Base-by-base conservation (phyloP, 352 stramenopile genomes). In the Pilasporangium apinafurcum region DNA sequence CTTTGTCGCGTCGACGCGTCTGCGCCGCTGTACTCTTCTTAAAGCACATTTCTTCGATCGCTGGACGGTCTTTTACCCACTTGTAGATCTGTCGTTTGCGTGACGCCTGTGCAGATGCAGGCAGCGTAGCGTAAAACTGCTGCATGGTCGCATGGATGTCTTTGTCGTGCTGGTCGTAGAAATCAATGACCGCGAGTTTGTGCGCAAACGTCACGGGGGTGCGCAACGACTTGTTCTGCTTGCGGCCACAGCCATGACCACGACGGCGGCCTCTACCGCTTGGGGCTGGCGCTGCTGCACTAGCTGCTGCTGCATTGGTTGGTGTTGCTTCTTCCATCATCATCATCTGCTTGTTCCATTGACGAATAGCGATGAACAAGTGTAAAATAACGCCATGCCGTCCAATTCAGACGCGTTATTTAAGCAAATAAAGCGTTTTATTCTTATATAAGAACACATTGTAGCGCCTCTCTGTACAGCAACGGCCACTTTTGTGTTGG, bases 71-170 rank as follows among this genome's bases (percentile, higher is more conserved):
- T n/a, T 68, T 68, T 53, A 63, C 57, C 62, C 62, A 72, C 34
- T 64, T 60, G 53, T 72, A 72, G 51, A 72, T 65, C 48, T 68
- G 59, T n/a, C 62, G 62, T 51, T 72, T 72, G 50, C 62, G 57
- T 26, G 62, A 72, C n/a, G 53, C 41, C 29, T 50, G 34, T 18
- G 43, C 37, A 20, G 25, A 36, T 17, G 57, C 36, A 20, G 26
- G 26, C 9, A 65, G 31, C 5, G 67, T 40, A 17, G 48, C 26
- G 39, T 72, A 72, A 45, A 72, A 72, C 45, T 56, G 36, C 21
- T 35, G 46, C 24, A 72, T 39, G 1, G 62, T 72, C 27, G 62
- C 56, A 33, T 65, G 57, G 46, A 72, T 72, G 57, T 72, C 57
- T 41, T 53, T 45, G 29, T 54, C 47, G 24, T 59, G 38, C 20